phyloP scores from a whole-genome alignment of 306 rosid genomes.

The Ziziphus jujuba region DNA sequence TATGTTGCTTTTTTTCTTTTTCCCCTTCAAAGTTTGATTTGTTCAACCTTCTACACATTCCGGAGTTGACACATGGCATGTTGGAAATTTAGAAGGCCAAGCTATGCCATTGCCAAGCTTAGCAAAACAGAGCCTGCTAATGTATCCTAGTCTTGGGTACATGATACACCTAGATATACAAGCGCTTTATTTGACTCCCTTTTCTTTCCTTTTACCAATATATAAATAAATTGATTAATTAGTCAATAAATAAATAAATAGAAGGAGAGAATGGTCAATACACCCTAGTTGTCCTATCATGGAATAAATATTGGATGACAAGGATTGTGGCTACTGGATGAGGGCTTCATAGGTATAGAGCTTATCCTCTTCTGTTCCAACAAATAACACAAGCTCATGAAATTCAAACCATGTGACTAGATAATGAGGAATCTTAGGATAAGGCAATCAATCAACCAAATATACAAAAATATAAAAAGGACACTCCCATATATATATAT shows the following conservation, averaged over 20 bases:
- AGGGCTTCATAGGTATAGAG: conserved; percentile 17
- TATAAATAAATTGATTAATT: not conserved
- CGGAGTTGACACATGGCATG: no score
- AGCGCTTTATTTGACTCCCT: no score
- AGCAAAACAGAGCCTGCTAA: no score
- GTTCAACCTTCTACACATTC: no score
- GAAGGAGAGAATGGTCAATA: not conserved
- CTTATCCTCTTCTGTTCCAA: conserved; percentile 35
- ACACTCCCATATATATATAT: not conserved
- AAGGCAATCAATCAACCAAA: conserved; percentile 17
- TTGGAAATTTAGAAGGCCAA: no score
- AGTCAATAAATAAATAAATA: not conserved
- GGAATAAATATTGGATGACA: not conserved
- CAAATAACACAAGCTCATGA: conserved; percentile 13
- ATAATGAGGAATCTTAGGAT: conserved; percentile 51
- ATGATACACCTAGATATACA: no score
- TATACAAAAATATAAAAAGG: not conserved
- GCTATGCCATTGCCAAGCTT: no score
- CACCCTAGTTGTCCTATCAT: not conserved
- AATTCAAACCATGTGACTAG: conserved; percentile 37
- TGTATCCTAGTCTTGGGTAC: no score
- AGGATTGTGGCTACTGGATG: conserved; percentile 18
- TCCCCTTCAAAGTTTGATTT: no score
- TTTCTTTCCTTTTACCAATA: no score
- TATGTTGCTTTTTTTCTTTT: no score